These are phyloP conservation scores for Alternaria sp. DNA, from an alignment of 2,329 filamentous ascomycete genomes.

Conservation along the genomic window DNA sequence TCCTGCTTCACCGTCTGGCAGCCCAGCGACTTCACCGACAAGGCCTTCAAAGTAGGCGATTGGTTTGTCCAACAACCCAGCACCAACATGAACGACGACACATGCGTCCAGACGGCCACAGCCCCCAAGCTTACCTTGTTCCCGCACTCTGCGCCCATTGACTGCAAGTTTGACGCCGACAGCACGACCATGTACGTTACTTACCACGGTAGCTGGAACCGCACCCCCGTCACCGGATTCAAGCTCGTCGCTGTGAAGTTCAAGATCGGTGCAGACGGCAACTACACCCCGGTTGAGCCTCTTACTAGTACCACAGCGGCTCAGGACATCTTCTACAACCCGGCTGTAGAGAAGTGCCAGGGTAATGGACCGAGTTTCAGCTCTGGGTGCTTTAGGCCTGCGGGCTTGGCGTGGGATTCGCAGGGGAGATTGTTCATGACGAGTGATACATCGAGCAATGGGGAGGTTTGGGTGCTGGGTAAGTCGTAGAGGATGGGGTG, in stretches of 20 bases:
- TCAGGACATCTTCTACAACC: constrained; percentile 63
- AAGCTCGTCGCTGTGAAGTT: constrained; percentile 57
- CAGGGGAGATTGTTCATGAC: constrained; percentile 65
- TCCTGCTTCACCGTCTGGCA: constrained; percentile 72
- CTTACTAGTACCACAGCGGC: constrained; percentile 57
- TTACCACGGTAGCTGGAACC: constrained; percentile 74
- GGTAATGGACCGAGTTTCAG: constrained; percentile 42
- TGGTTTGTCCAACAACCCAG: constrained; percentile 45
- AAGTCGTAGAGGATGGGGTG: constrained; percentile 25
- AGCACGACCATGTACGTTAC: constrained; percentile 66
- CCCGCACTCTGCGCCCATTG: constrained; percentile 74
- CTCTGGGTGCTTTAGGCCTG: constrained; percentile 66
- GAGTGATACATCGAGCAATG: constrained; percentile 30
- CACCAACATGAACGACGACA: constrained; percentile 54
- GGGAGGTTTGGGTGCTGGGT: constrained; percentile 42
- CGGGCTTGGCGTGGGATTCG: constrained; percentile 59
- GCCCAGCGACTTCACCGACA: constrained; percentile 56
- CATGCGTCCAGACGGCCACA: constrained; percentile 49
- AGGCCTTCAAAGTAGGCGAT: constrained; percentile 56
- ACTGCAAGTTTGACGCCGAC: constrained; percentile 69
- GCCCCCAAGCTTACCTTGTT: constrained; percentile 61
- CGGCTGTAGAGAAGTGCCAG: constrained; percentile 60
- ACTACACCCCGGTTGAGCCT: constrained; percentile 50
- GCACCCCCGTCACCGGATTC: constrained; percentile 57
- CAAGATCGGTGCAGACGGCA: constrained; percentile 45